phyloP scores from a whole-genome alignment of 192 early-diverging fungal species.

The Obelidium mucronatum region DNA sequence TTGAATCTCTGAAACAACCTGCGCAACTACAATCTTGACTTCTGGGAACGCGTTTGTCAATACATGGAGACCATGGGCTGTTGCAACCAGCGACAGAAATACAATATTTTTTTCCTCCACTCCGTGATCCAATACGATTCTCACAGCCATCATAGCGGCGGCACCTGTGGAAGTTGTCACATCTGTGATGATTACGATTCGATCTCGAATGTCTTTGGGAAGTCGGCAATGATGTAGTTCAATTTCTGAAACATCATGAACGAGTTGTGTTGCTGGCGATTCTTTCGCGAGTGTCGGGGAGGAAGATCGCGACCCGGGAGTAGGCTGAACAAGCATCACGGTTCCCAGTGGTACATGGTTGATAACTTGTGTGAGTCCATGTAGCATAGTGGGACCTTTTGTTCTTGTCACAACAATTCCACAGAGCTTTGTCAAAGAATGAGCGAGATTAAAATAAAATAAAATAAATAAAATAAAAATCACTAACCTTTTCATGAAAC shows the following conservation, averaged over 20 bases:
- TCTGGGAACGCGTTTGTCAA: constrained; percentile 84
- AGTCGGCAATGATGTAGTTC: constrained; percentile 88
- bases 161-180: constrained; percentile 94
- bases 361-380: constrained; percentile 79
- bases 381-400: constrained; percentile 88
- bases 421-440: constrained; percentile 55
- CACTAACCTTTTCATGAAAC: constrained; percentile 17
- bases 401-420: constrained; percentile 87
- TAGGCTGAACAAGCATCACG: constrained; percentile 86
- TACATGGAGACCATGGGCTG: constrained; percentile 77
- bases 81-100: constrained; percentile 83
- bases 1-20: constrained; percentile 76
- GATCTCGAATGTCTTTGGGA: constrained; percentile 65
- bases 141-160: constrained; percentile 94
- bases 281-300: neutral
- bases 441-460: neutral
- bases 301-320: constrained; percentile 33
- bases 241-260: constrained; percentile 72
- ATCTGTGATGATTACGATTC: constrained; percentile 82
- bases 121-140: constrained; percentile 90
- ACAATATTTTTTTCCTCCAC: constrained; percentile 82
- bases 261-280: neutral
- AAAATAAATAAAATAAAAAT: neutral
- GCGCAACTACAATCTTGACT: constrained; percentile 81
- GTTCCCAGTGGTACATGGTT: constrained; percentile 87